Percentiles rank a stretch among this genome's conserved stretches.
These are phyloP conservation scores for Hymenoscyphus salicellus DNA, from an alignment of 2,329 filamentous ascomycete species.

Conservation along the genomic window DNA sequence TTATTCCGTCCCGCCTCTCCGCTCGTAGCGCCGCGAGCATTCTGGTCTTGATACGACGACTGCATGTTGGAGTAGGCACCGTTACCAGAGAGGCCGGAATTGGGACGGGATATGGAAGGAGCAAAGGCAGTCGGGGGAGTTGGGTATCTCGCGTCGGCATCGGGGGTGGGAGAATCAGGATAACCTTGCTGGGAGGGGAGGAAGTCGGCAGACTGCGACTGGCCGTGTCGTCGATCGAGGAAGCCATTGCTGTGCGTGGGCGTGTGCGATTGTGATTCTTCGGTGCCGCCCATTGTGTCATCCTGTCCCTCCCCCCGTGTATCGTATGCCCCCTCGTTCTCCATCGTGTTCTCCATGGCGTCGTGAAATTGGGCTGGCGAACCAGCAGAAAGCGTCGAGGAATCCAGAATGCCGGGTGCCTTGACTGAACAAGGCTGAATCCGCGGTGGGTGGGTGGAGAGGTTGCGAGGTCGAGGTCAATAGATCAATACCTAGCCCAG, in stretches of 20 bases:
- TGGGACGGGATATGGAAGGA: constrained; percentile 35
- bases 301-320: constrained; percentile 31
- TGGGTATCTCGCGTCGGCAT: constrained; percentile 34
- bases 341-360: constrained; percentile 44
- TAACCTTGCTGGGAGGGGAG: constrained; percentile 31
- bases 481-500: neutral
- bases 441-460: neutral
- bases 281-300: constrained; percentile 31
- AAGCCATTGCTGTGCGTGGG: constrained; percentile 29
- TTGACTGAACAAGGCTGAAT: constrained; percentile 16
- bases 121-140: constrained; percentile 35
- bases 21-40: constrained; percentile 28
- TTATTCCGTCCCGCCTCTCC: constrained; percentile 37
- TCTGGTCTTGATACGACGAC: constrained; percentile 35
- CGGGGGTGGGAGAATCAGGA: constrained; percentile 29
- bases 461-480: neutral
- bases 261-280: constrained; percentile 34
- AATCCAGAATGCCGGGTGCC: constrained; percentile 48
- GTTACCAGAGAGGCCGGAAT: constrained; percentile 34
- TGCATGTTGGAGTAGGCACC: constrained; percentile 34
- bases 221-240: constrained; percentile 27
- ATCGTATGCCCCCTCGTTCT: constrained; percentile 48
- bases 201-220: constrained; percentile 37
- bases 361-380: constrained; percentile 53
- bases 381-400: constrained; percentile 47